Evolutionary conservation across 1,284 basidiomycete species (phyloP).

Genomic region (Ustilago nuda): DNA sequence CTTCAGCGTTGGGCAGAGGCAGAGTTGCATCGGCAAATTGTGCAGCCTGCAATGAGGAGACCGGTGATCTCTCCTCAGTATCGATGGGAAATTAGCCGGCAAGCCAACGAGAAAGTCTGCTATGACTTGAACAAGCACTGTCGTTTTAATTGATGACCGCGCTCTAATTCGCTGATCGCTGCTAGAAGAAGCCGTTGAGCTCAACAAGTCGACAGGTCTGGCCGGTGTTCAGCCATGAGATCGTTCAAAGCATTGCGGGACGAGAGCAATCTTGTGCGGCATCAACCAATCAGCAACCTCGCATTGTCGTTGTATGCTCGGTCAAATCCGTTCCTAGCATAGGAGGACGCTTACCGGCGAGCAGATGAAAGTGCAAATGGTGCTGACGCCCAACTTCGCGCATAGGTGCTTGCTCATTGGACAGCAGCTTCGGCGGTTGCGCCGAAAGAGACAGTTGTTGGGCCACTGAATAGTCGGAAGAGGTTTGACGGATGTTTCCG

Average conservation of each 20-base stretch:
- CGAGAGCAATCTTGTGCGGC: background rate
- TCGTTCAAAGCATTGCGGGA: background rate
- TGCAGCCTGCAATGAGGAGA: background rate
- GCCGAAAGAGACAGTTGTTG: background rate
- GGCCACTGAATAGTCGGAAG: background rate
- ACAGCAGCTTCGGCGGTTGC: background rate
- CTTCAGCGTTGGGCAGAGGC: background rate
- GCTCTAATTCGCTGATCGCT: background rate
- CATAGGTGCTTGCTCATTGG: background rate
- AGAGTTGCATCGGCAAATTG: background rate
- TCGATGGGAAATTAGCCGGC: background rate
- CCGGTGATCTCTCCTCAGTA: background rate
- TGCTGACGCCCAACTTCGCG: background rate
- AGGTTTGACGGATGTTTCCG: conserved; percentile 4
- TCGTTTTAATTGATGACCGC: background rate
- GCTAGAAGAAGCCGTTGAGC: background rate
- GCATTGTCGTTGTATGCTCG: background rate
- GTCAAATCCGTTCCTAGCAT: background rate
- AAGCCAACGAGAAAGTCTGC: background rate
- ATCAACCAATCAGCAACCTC: background rate
- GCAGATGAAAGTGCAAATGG: background rate
- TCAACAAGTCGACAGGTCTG: background rate
- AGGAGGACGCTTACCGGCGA: background rate
- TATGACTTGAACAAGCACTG: background rate
- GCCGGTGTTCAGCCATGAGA: background rate